Base-by-base conservation (phyloP, 176 grass and related monocot species). In the Cocos nucifera region DNA sequence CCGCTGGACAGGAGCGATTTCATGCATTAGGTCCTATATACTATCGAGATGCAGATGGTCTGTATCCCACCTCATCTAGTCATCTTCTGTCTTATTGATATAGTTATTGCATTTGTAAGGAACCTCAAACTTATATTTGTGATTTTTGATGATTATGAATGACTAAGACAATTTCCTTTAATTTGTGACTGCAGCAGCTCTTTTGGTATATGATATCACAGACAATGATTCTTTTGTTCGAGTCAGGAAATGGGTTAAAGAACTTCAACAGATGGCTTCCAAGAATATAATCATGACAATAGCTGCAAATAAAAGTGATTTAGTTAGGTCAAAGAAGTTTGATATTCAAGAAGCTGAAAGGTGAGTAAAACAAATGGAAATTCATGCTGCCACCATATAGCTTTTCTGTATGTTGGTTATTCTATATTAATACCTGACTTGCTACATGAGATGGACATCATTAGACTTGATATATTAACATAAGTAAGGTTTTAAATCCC, bases 231-330 rank as follows among this genome's bases (percentile, higher is more conserved):
- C 83, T 51, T 93, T 93, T 73, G 15, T 74, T 66, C 80, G 88
- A 27, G 88, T 93, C 51, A 93, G 65, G 15, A 93, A 87, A 70
- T 93, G 88, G 88, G 80, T 87, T 62, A 87, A 93, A 80, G 88
- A 93, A 54, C 83, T 93, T 64, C 71, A 93, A 54, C 83, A 87
- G 68, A 93, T 87, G 88, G 83, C 88, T 62, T 75, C 77, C 9
- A 77, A 72, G 67, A 73, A 93, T 87, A 93, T 93, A 67, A 65
- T 80, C 39, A 87, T 93, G 70, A 78, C 74, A 17, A 81, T 93
- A 52, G 80, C 88, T 4, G 88, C 77, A 21, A 93, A 93, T 67
- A 93, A 87, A 87, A 80, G 80, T 65, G 88, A 93, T 73, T 75
- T 93, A 66, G 70, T 93, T 51, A 80, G 83, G 78, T 84, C 73